These are phyloP conservation scores for Xenoacremonium recifei DNA, from an alignment of 2,329 filamentous ascomycete genomes.

Conservation along the genomic window DNA sequence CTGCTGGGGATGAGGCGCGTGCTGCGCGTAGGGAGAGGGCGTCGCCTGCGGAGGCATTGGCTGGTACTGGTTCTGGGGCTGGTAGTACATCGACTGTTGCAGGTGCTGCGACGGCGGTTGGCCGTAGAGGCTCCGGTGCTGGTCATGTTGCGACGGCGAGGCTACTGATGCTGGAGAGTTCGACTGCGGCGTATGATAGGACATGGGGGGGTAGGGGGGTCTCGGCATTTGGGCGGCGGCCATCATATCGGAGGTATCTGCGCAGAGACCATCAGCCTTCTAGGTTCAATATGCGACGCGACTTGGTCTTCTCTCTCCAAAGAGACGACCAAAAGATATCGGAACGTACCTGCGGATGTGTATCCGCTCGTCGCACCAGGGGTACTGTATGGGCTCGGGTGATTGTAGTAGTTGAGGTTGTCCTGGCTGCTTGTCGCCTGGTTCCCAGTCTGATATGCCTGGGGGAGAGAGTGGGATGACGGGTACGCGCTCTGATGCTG, in stretches of 20 bases:
- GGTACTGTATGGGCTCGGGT: slow-evolving; percentile 80
- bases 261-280: slow-evolving; percentile 16
- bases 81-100: slow-evolving; percentile 78
- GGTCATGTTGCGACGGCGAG: slow-evolving; percentile 84
- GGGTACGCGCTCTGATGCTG: slow-evolving; percentile 68
- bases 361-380: slow-evolving; percentile 81
- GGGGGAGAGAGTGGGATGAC: slow-evolving; percentile 62
- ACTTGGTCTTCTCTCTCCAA: no score
- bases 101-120: slow-evolving; percentile 77
- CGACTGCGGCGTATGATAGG: slow-evolving; percentile 90
- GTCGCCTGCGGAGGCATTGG: slow-evolving; percentile 64
- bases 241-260: slow-evolving; percentile 65
- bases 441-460: slow-evolving; percentile 66
- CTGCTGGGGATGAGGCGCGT: slow-evolving; percentile 48
- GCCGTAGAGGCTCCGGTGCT: slow-evolving; percentile 83
- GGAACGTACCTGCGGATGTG: slow-evolving; percentile 76
- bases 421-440: slow-evolving; percentile 66
- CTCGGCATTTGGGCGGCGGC: slow-evolving; percentile 68
- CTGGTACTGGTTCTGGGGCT: slow-evolving; percentile 59
- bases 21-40: slow-evolving; percentile 61
- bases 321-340: slow-evolving; percentile 3
- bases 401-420: slow-evolving; percentile 68
- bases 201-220: slow-evolving; percentile 81
- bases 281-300: slow-evolving; percentile 10
- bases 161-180: slow-evolving; percentile 93